A percentile compares a stretch with the other conserved stretches of the same genome.
phyloP scores from a whole-genome alignment of 306 rosid genomes.

The Medicago ruthenica region DNA sequence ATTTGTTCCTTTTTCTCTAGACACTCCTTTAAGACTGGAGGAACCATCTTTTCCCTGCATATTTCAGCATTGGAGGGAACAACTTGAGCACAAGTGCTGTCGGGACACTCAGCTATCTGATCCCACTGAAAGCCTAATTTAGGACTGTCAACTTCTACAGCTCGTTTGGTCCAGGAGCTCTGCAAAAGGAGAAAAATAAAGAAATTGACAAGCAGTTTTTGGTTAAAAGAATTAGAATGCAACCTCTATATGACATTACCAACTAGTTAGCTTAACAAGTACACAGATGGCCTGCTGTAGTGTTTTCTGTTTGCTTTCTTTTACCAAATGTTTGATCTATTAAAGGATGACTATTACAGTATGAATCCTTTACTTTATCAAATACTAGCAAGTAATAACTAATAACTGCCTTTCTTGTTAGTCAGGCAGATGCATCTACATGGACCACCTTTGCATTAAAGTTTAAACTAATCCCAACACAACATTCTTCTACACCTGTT shows the following conservation, averaged over 20 bases:
- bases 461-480: conserved; percentile 2
- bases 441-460: conserved; percentile 16
- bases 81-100: conserved; percentile 88
- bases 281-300: conserved; percentile 8
- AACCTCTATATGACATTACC: conserved; percentile 8
- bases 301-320: conserved; percentile 26
- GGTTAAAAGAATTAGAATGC: conserved; percentile 18
- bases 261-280: conserved; percentile 14
- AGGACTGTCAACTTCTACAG: conserved; percentile 87
- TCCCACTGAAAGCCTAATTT: conserved; percentile 60
- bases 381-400: conserved; percentile 31
- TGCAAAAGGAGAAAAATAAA: conserved; percentile 52
- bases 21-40: conserved; percentile 50
- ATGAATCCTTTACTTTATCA: conserved; percentile 30
- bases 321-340: conserved; percentile 5
- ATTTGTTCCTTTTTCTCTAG: conserved; percentile 57
- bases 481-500: not conserved
- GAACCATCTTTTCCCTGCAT: conserved; percentile 50
- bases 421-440: conserved; percentile 32
- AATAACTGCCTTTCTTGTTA: conserved; percentile 23
- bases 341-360: conserved; percentile 14
- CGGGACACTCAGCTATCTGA: conserved; percentile 63
- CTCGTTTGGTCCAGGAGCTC: conserved; percentile 93
- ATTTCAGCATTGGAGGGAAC: conserved; percentile 72
- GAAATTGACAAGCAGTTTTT: conserved; percentile 33